phyloP scores from a whole-genome alignment of 2,329 filamentous ascomycete genomes.

The Calonectria pteridis region DNA sequence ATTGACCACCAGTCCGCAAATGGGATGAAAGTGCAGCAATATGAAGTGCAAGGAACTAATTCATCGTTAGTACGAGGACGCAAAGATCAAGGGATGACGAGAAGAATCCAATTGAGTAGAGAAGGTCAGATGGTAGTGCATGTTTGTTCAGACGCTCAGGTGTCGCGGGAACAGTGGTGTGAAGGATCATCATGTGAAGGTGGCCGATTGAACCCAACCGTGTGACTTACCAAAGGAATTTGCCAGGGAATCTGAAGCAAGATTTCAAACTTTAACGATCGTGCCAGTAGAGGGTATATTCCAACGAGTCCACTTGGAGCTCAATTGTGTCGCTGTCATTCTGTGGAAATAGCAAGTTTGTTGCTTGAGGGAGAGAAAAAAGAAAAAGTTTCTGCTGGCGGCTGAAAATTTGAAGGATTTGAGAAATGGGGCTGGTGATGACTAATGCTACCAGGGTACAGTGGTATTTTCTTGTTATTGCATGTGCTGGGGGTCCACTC shows the following conservation, averaged over 20 bases:
- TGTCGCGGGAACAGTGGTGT: constrained; percentile 72
- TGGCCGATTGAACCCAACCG: constrained; percentile 21
- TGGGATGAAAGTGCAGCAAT: not conserved
- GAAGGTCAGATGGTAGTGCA: constrained; percentile 80
- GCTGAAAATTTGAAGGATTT: constrained; percentile 39
- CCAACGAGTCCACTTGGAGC: not conserved
- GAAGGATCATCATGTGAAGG: constrained; percentile 64
- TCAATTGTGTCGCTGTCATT: not conserved
- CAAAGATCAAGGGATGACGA: not conserved
- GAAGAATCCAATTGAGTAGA: not conserved
- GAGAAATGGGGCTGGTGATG: constrained; percentile 33
- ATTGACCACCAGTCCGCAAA: not conserved
- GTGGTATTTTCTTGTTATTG: constrained; percentile 19
- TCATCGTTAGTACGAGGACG: not conserved
- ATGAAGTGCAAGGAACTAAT: not conserved
- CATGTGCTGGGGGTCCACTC: constrained; percentile 8
- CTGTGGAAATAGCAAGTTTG: constrained; percentile 17
- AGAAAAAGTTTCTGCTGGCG: not conserved
- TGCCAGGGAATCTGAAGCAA: not conserved
- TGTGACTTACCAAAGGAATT: constrained; percentile 38
- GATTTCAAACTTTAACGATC: not conserved
- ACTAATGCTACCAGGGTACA: constrained; percentile 34
- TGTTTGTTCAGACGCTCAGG: constrained; percentile 76
- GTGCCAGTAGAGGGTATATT: not conserved
- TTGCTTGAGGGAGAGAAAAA: constrained; percentile 24